Conservation (phyloP, 345 rosid species). For the Acer yangbiense region DNA sequence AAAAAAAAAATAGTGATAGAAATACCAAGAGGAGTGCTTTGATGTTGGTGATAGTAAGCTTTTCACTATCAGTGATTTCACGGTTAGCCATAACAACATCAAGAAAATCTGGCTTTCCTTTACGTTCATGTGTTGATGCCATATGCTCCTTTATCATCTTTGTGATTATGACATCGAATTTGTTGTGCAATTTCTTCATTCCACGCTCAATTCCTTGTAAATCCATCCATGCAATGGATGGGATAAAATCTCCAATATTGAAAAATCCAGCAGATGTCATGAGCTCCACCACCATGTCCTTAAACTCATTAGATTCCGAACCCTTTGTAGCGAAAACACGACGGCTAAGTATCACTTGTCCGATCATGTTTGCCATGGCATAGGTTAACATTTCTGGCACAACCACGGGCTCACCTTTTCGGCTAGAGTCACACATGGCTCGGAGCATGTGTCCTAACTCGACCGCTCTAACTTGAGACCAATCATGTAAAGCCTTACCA, state of each 20-base stretch:
- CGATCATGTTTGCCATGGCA: conserved; percentile 60
- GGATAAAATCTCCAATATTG: conserved; percentile 62
- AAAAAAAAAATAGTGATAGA: not conserved
- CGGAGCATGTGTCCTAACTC: conserved; percentile 56
- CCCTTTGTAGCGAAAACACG: conserved; percentile 50
- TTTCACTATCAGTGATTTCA: conserved; percentile 31
- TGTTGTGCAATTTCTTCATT: conserved; percentile 55
- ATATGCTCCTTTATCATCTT: conserved; percentile 56
- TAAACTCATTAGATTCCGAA: conserved; percentile 48
- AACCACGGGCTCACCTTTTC: conserved; percentile 30
- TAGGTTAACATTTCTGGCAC: conserved; percentile 51
- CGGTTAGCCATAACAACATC: conserved; percentile 41
- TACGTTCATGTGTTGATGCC: conserved; percentile 33
- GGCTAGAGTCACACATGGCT: conserved; percentile 41
- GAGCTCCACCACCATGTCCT: conserved; percentile 65
- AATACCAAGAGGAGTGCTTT: conserved; percentile 62
- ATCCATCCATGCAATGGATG: conserved; percentile 65
- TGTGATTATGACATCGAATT: conserved; percentile 44
- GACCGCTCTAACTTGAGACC: conserved; percentile 33
- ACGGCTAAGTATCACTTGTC: conserved; percentile 51
- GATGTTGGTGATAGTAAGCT: conserved; percentile 42
- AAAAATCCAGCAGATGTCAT: conserved; percentile 53
- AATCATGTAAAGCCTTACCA: conserved; percentile 54
- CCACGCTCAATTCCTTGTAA: conserved; percentile 57
- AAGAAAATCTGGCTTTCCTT: conserved; percentile 57